Evolutionary conservation across 1,139 yeast species (phyloP), one percentile per base, ranked within the genome.

Genomic region (Taphrina populina): DNA sequence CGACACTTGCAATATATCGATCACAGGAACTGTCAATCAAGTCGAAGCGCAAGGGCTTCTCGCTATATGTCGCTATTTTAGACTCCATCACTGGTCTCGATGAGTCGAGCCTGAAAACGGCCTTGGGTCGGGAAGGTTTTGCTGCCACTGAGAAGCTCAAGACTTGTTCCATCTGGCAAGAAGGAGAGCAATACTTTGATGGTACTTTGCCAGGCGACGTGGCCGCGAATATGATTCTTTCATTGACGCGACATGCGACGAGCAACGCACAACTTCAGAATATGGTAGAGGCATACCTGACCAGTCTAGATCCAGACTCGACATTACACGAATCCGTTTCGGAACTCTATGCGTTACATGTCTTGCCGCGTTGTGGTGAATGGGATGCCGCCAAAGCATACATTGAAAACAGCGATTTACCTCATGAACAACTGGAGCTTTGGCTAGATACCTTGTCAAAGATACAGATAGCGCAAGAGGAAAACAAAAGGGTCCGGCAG

Each of bases 341-440:
- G 24, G 57, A 53, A 29, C 46, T 53, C 7, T 53, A 53, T 21
- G 47, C 52, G 8, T 45, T 53, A 33, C 57, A 45, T 34, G 52
- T 53, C 6, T 39, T 53, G 11, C 57, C 57, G 24, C 39, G 40
- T 11, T 45, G 45, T 29, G 30, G 37, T 8, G 52, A 44, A 17
- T 53, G 57, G 57, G 52, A 44, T 17, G 49, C 39, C 17, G 57
- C 57, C 10, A 26, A 21, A 7, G 39, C 24, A 20, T 53, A 32
- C 30, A 45, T 53, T 17, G 52, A 47, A 11, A 20, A 34, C 17
- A 26, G 51, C 19, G 49, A 26, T 6, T 13, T 44, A 2, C 21
- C 43, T 3, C 41, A 52, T n/a, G 43, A 30, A 17, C n/a, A 34
- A 24, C 32, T 30, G 19, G 37, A 41, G 13, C 17, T 36, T 17